Base-by-base conservation (phyloP, 305 asterid species). In the Withania somnifera region DNA sequence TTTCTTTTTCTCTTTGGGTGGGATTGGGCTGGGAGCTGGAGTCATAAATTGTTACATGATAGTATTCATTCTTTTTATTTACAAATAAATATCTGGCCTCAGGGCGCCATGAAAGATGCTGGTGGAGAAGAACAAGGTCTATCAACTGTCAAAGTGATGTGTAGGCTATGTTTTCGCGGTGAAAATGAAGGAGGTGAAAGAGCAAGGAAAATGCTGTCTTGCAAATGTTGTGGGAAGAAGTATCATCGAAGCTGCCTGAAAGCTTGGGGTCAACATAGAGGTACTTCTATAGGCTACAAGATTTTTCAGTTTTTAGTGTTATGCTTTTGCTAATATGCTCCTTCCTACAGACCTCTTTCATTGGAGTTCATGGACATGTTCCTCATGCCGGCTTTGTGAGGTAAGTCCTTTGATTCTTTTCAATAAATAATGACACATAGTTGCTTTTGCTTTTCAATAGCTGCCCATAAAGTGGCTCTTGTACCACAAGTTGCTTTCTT, bases 311-410 rank as follows among this genome's bases (percentile, higher is more conserved):
- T 42, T 56, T 60, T 51, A 32, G 47, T 56, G 20, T 19, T 54
- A 0, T 42, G 24, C 66, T 76, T 68, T 6, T 87, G 76, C 85
- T 63, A 51, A 82, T 78, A 81, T 63, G 42, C 54, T 26, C 82
- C 82, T 82, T 68, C 64, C 78, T 83, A 36, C 93, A 94, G 99
- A 97, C 90, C 95, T 97, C 85, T 93, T 97, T 85, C 98, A 94
- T 88, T 97, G 98, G 99, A 94, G 97, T 86, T 93, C 98, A 61
- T 94, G 98, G 99, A 85, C 90, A 40, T 97, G 99, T 88, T 97
- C 99, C 60, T 97, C 98, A 82, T 97, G 99, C 89, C 93, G 98
- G 50, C 82, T 78, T 58, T 97, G 98, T 80, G 99, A 97, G 98
- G 99, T 97, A 89, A 89, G 73, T 80, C 24, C 64, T 52, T 75